Percentiles rank a stretch among this genome's conserved stretches.
phyloP scores from a whole-genome alignment of 164 flowering plant species.

The Umbilicus rupestris region DNA sequence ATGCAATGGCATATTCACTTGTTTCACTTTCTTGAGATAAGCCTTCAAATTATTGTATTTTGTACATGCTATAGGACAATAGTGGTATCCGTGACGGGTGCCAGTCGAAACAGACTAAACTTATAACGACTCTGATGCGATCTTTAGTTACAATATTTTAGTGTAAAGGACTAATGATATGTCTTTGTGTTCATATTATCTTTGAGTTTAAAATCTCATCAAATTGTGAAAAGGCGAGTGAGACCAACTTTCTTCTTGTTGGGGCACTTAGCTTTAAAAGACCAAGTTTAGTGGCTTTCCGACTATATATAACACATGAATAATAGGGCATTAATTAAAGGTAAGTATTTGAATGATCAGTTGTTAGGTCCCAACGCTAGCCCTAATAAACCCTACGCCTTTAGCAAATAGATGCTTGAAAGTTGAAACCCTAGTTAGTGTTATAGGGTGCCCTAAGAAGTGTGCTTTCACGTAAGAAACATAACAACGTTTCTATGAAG shows the following conservation, averaged over 20 bases:
- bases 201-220: background rate
- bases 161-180: background rate
- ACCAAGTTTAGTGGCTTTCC: constrained; percentile 3
- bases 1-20: background rate
- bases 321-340: background rate
- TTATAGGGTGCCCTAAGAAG: background rate
- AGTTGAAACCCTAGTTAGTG: background rate
- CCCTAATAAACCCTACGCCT: background rate
- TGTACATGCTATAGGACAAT: too few species aligned
- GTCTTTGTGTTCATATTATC: background rate
- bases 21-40: too few species aligned
- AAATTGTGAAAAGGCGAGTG: background rate
- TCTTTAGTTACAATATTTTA: background rate
- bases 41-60: too few species aligned
- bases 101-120: too few species aligned
- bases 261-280: constrained; percentile 6
- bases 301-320: background rate
- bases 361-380: background rate
- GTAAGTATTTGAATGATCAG: background rate
- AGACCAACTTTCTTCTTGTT: constrained; percentile 1
- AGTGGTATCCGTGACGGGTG: too few species aligned
- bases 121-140: background rate
- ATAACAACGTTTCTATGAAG: too few species aligned
- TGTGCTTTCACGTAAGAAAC: background rate
- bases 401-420: background rate